Conservation (phyloP, 352 stramenopile species). For the Peronospora belbahrii region DNA sequence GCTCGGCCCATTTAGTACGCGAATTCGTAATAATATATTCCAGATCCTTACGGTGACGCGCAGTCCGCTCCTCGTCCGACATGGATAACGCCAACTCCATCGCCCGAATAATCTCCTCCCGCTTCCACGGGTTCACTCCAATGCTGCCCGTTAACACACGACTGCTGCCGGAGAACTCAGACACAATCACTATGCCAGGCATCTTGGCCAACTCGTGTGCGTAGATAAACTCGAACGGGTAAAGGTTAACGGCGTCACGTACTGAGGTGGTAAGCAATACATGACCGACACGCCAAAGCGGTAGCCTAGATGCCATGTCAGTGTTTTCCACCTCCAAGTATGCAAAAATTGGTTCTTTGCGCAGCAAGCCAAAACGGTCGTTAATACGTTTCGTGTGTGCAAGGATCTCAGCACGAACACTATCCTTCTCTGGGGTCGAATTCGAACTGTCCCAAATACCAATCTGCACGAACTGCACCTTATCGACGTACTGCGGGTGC, state of each 20-base stretch:
- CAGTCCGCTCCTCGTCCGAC: conserved; percentile 52
- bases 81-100: conserved; percentile 64
- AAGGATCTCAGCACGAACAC: conserved; percentile 53
- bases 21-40: conserved; percentile 94
- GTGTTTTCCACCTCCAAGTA: conserved; percentile 79
- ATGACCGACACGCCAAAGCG: conserved; percentile 66
- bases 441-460: conserved; percentile 72
- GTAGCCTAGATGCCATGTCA: conserved; percentile 62
- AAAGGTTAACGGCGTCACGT: conserved; percentile 75
- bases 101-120: conserved; percentile 76
- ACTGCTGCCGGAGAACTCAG: conserved; percentile 96
- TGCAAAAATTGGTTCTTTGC: conserved; percentile 46
- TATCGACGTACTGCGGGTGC: conserved; percentile 73
- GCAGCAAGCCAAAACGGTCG: conserved; percentile 33
- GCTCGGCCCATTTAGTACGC: conserved; percentile 94
- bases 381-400: conserved; percentile 68
- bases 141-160: conserved; percentile 94
- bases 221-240: conserved; percentile 85
- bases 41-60: conserved; percentile 75
- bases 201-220: conserved; percentile 63
- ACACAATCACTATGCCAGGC: conserved; percentile 91
- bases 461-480: conserved; percentile 80
- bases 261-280: conserved; percentile 71
- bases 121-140: conserved; percentile 97
- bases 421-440: conserved; percentile 57